Conservation (phyloP, 1,284 basidiomycete species). For the Inonotus hispidus region DNA sequence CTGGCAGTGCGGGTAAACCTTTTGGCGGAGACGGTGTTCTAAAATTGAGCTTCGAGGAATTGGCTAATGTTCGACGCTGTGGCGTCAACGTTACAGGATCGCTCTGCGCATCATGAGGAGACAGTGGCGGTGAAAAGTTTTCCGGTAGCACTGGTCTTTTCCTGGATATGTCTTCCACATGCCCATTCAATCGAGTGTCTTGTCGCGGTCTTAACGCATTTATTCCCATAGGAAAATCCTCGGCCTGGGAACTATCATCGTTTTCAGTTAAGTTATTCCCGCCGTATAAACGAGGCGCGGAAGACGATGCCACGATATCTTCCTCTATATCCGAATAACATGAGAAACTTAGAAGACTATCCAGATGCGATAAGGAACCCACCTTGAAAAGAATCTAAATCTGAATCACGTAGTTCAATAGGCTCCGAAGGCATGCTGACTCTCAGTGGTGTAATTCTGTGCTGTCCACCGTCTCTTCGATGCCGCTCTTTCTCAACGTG, state of each 20-base stretch:
- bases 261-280: slow-evolving; percentile 1
- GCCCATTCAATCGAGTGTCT: neutral
- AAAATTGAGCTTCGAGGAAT: slow-evolving; percentile 42
- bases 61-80: slow-evolving; percentile 39
- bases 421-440: slow-evolving; percentile 11
- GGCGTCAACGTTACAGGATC: slow-evolving; percentile 38
- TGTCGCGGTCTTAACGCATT: neutral
- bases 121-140: slow-evolving; percentile 28
- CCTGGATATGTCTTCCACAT: neutral
- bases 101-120: slow-evolving; percentile 24
- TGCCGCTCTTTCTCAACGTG: neutral
- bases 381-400: slow-evolving; percentile 17
- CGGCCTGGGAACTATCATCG: neutral
- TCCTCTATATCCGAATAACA: slow-evolving; percentile 7
- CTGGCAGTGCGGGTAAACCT: slow-evolving; percentile 45
- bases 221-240: neutral
- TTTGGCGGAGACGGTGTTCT: slow-evolving; percentile 58
- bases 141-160: slow-evolving; percentile 5
- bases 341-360: neutral
- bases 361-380: neutral
- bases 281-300: slow-evolving; percentile 11
- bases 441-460: neutral
- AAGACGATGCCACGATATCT: slow-evolving; percentile 16
- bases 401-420: slow-evolving; percentile 14
- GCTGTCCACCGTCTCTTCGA: neutral